Percentiles rank a stretch among this genome's conserved stretches.
These are phyloP conservation scores for Trypethelium eluteriae DNA, from an alignment of 495 filamentous ascomycete species.

Conservation along the genomic window DNA sequence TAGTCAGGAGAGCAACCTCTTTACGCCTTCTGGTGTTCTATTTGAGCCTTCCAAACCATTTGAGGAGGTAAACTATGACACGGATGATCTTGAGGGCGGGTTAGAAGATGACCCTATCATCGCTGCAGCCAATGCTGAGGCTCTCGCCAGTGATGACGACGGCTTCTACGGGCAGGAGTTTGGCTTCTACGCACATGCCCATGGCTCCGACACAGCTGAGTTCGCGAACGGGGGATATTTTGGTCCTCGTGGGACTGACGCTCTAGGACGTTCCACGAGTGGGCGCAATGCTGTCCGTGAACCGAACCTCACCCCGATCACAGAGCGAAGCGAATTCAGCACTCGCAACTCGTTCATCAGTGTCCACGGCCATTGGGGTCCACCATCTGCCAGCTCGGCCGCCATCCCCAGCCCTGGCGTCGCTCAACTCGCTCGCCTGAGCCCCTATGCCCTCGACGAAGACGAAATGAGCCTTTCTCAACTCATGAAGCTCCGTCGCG, in stretches of 20 bases:
- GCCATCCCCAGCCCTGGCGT: constrained; percentile 52
- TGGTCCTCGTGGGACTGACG: constrained; percentile 56
- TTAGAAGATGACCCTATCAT: constrained; percentile 82
- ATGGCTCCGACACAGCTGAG: constrained; percentile 33
- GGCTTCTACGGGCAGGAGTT: constrained; percentile 96
- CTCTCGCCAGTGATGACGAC: constrained; percentile 81
- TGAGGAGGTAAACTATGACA: constrained; percentile 28
- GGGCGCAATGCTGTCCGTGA: constrained; percentile 62
- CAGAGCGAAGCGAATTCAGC: constrained; percentile 90
- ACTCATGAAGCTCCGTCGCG: constrained; percentile 62
- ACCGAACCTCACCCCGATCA: constrained; percentile 91
- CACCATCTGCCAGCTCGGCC: constrained; percentile 30
- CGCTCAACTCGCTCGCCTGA: constrained; percentile 64
- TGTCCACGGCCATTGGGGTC: constrained; percentile 49
- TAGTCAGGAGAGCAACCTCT: constrained; percentile 29
- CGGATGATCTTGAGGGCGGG: constrained; percentile 52
- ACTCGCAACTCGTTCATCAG: constrained; percentile 86
- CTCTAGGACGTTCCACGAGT: constrained; percentile 58
- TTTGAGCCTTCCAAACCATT: background rate
- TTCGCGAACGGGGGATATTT: constrained; percentile 87
- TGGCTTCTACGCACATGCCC: constrained; percentile 74
- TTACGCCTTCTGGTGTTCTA: constrained; percentile 15
- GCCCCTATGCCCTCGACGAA: constrained; percentile 44
- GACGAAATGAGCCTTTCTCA: constrained; percentile 66
- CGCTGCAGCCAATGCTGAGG: constrained; percentile 89